A percentile compares a stretch with the other conserved stretches of the same genome.
These are phyloP conservation scores for Chondrostereum purpureum DNA, from an alignment of 1,284 basidiomycete species.

Conservation along the genomic window DNA sequence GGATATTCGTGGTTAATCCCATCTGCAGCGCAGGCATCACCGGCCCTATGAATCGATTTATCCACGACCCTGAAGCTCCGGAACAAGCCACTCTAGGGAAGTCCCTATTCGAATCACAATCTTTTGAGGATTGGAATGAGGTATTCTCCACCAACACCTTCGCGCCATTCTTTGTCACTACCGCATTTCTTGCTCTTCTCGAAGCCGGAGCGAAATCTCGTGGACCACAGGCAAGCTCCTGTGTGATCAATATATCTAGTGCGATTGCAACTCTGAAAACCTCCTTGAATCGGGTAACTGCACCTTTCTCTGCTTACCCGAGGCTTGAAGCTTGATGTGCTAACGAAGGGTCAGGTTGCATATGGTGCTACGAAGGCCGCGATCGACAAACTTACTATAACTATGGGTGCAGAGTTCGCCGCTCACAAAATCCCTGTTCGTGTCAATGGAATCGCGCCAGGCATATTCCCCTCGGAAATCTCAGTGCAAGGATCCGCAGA, in stretches of 20 bases:
- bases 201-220: slow-evolving; percentile 5
- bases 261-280: slow-evolving; percentile 38
- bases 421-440: slow-evolving; percentile 38
- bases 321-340: neutral
- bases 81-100: slow-evolving; percentile 2
- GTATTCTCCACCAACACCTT: slow-evolving; percentile 5
- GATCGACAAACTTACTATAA: slow-evolving; percentile 37
- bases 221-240: slow-evolving; percentile 23
- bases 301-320: neutral
- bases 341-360: slow-evolving; percentile 2
- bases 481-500: slow-evolving; percentile 17
- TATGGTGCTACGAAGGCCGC: slow-evolving; percentile 34
- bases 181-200: slow-evolving; percentile 8
- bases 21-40: slow-evolving; percentile 7
- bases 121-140: slow-evolving; percentile 2
- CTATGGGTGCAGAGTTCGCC: slow-evolving; percentile 42
- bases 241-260: slow-evolving; percentile 42
- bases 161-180: slow-evolving; percentile 6
- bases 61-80: neutral
- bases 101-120: slow-evolving; percentile 5
- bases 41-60: slow-evolving; percentile 1
- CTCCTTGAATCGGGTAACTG: slow-evolving; percentile 24
- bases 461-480: slow-evolving; percentile 40
- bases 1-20: no score
- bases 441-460: slow-evolving; percentile 39